Base-by-base conservation (phyloP, 2,329 filamentous ascomycete species). In the Penicillium oxalicum region DNA sequence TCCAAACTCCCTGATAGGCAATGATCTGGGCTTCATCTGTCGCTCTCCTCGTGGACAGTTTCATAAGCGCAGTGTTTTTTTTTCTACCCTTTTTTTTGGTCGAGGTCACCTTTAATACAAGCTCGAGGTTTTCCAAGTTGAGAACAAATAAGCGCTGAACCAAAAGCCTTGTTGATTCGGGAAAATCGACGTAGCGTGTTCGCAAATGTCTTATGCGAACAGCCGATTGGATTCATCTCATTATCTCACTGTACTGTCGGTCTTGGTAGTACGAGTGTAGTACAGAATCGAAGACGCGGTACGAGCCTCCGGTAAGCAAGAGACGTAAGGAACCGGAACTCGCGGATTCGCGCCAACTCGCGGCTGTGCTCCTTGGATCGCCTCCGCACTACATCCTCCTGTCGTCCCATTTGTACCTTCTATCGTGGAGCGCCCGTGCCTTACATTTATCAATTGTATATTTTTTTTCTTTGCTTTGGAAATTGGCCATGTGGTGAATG, bases 241-340 rank as follows among this genome's bases (percentile, higher is more conserved):
- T 18, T 18, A 18, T 18, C 18, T 18, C 18, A 18, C 18, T 18
- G 18, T 18, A 18, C 18, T 18, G 18, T 18, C 18, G 18, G 18
- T 18, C 18, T 18, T 18, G 18, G 18, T 18, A 18, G 18, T 18
- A 18, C 18, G 18, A 18, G 18, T 18, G 18, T 18, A 18, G 18
- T 18, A 18, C 18, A 18, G 18, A 18, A 18, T 44, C 47, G 44
- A 44, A 50, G 28, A 45, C 40, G 48, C 46, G 52, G 18, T 50
- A 54, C 39, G 54, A 52, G 40, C 53, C 54, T 47, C 45, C 47
- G 27, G 40, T 43, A 50, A 40, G 33, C 13, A 32, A 4, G 29
- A 32, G 29, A 3, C 37, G 33, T 45, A 41, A 48, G 54, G 49
- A 54, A 53, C 48, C 56, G 56, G 56, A 55, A 54, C 54, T 37